Evolutionary conservation across 2,329 filamentous ascomycete genomes (phyloP).

Genomic region (Didymella lethalis): DNA sequence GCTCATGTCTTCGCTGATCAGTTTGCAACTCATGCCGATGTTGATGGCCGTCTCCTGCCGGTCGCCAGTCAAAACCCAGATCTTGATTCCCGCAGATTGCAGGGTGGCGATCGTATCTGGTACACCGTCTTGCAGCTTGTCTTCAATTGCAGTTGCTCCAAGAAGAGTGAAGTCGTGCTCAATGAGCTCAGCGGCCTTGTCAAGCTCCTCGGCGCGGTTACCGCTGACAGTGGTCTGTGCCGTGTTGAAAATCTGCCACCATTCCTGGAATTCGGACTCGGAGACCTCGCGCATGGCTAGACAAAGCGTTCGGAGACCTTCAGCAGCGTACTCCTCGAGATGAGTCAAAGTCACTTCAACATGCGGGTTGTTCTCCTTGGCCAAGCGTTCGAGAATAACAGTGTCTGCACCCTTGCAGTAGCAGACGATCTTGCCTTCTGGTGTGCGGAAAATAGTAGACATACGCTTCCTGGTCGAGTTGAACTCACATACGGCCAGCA

Average conservation of each 20-base stretch:
- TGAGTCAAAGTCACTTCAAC: conserved; percentile 91
- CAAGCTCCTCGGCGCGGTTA: conserved; percentile 90
- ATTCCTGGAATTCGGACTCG: conserved; percentile 87
- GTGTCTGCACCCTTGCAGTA: conserved; percentile 98
- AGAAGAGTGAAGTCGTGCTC: conserved; percentile 91
- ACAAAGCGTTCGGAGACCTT: conserved; percentile 93
- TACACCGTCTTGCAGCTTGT: conserved; percentile 94
- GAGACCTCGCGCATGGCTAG: conserved; percentile 92
- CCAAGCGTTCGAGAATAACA: conserved; percentile 91
- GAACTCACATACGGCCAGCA: conserved; percentile 97
- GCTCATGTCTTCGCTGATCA: conserved; percentile 99
- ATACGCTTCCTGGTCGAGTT: conserved; percentile 97
- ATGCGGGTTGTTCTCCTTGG: conserved; percentile 77
- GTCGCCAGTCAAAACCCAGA: conserved; percentile 98
- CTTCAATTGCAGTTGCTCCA: conserved; percentile 96
- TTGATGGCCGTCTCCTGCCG: conserved; percentile 99
- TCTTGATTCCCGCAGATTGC: conserved; percentile 96
- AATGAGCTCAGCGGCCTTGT: conserved; percentile 96
- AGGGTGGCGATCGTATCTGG: conserved; percentile 98
- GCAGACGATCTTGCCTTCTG: conserved; percentile 90
- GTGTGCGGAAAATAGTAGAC: conserved; percentile 96
- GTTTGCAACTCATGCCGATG: conserved; percentile 99
- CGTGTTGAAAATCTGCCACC: conserved; percentile 84
- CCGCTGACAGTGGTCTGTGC: conserved; percentile 90
- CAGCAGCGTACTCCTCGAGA: conserved; percentile 97